A percentile compares a stretch with the other conserved stretches of the same genome.
Evolutionary conservation across 768 basidiomycete species (phyloP).

Genomic region (Crepidotus variabilis): DNA sequence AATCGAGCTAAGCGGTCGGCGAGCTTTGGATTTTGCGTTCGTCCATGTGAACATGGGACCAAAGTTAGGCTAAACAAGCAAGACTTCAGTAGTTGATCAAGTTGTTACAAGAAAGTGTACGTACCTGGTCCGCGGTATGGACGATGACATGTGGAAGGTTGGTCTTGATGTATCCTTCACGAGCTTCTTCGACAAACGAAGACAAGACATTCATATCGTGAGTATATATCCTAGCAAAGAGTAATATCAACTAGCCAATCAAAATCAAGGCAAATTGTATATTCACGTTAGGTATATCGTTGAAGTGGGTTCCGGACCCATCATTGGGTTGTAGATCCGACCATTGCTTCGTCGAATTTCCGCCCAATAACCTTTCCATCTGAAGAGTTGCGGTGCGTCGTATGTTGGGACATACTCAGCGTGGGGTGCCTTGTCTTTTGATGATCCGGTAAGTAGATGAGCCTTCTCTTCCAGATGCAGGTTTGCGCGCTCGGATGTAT

Average conservation of each 20-base stretch:
- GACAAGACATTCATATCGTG: conserved; percentile 37
- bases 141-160: conserved; percentile 39
- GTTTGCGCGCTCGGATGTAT: not conserved
- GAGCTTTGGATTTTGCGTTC: conserved; percentile 42
- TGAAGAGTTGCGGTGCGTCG: conserved; percentile 36
- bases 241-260: not conserved
- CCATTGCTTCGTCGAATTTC: conserved; percentile 26
- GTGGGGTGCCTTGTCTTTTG: conserved; percentile 15
- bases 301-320: conserved; percentile 11
- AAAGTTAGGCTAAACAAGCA: conserved; percentile 28
- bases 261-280: not conserved
- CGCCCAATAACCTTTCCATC: conserved; percentile 41
- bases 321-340: conserved; percentile 5
- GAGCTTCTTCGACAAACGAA: conserved; percentile 38
- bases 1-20: conserved; percentile 51
- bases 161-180: conserved; percentile 34
- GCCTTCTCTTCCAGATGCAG: not conserved
- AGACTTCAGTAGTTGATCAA: not conserved
- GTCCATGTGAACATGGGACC: conserved; percentile 38
- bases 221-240: conserved; percentile 35
- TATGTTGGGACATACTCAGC: conserved; percentile 42
- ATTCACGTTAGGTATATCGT: conserved; percentile 33
- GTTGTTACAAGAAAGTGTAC: conserved; percentile 6
- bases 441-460: not conserved
- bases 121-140: conserved; percentile 30